Conservation (phyloP, 129 eudicot species). For the Cynara cardunculus region DNA sequence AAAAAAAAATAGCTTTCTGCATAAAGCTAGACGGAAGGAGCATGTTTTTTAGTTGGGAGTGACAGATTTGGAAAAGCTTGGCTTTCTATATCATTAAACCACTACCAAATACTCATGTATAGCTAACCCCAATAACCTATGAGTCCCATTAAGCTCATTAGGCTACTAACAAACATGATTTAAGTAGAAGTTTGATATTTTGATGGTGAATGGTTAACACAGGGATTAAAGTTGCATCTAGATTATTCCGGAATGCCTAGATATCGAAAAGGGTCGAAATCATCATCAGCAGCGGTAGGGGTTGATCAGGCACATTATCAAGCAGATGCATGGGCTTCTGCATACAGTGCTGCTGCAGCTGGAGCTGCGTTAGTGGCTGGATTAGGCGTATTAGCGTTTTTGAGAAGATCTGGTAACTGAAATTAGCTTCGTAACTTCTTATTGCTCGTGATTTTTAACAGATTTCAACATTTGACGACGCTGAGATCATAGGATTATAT, state of each 20-base stretch:
- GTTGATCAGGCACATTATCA: slow-evolving; percentile 45
- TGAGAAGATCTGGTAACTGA: slow-evolving; percentile 63
- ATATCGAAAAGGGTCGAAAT: slow-evolving; percentile 31
- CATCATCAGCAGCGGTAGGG: slow-evolving; percentile 7
- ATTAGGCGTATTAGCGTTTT: slow-evolving; percentile 75
- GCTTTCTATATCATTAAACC: no score
- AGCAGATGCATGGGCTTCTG: slow-evolving; percentile 91
- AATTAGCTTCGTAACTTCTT: not conserved
- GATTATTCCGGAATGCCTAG: slow-evolving; percentile 52
- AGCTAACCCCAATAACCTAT: no score
- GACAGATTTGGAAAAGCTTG: no score
- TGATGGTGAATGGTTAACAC: slow-evolving; percentile 6
- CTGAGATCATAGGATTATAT: not conserved
- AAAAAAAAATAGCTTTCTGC: no score
- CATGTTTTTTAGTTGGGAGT: no score
- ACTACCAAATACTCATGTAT: no score
- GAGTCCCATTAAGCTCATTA: no score
- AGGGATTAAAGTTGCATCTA: slow-evolving; percentile 84
- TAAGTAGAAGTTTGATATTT: no score
- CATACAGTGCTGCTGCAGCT: slow-evolving; percentile 86
- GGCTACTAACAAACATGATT: no score
- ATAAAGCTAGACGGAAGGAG: no score
- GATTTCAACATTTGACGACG: not conserved
- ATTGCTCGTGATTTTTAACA: not conserved
- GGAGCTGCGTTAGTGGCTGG: slow-evolving; percentile 96